Percentiles rank a stretch among this genome's conserved stretches.
Evolutionary conservation across 805 yeast species (phyloP).

Genomic region (Babjeviella inositovora): DNA sequence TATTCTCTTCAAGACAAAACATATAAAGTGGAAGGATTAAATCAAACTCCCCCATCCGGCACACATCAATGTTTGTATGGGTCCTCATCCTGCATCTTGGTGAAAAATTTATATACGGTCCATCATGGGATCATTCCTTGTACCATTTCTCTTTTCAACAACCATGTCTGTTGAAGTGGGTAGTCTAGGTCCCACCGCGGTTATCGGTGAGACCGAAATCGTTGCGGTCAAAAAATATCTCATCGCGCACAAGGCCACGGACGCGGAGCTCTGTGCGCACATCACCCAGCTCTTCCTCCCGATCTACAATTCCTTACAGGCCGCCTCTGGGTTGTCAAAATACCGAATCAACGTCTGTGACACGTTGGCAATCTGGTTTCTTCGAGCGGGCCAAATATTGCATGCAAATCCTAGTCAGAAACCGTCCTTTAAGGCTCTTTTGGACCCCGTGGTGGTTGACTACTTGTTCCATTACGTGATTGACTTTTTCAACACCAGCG

Average conservation of each 20-base stretch:
- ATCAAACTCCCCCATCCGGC: too few species aligned
- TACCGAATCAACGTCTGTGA: constrained; percentile 34
- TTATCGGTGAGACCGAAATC: constrained; percentile 1
- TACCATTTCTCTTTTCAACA: too few species aligned
- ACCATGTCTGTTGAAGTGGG: too few species aligned
- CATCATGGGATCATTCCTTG: too few species aligned
- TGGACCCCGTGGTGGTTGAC: constrained; percentile 3
- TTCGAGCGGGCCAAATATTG: constrained; percentile 29
- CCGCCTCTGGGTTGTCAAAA: constrained; percentile 14
- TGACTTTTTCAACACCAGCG: constrained; percentile 58
- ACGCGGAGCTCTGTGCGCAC: constrained; percentile 2
- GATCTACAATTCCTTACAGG: constrained; percentile 13
- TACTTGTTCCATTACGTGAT: constrained; percentile 33
- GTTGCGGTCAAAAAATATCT: constrained; percentile 4
- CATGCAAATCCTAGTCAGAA: constrained; percentile 1
- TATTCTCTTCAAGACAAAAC: too few species aligned
- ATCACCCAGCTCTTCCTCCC: constrained; percentile 7
- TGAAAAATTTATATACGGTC: too few species aligned
- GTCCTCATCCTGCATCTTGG: too few species aligned
- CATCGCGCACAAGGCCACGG: constrained; percentile 4
- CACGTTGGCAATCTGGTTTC: constrained; percentile 46
- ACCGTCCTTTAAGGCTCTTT: constrained; percentile 1
- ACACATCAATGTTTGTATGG: too few species aligned
- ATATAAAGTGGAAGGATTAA: too few species aligned
- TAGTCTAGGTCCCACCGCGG: too few species aligned